phyloP scores from a whole-genome alignment of 129 eudicot species.

The Helianthus tuberosus region DNA sequence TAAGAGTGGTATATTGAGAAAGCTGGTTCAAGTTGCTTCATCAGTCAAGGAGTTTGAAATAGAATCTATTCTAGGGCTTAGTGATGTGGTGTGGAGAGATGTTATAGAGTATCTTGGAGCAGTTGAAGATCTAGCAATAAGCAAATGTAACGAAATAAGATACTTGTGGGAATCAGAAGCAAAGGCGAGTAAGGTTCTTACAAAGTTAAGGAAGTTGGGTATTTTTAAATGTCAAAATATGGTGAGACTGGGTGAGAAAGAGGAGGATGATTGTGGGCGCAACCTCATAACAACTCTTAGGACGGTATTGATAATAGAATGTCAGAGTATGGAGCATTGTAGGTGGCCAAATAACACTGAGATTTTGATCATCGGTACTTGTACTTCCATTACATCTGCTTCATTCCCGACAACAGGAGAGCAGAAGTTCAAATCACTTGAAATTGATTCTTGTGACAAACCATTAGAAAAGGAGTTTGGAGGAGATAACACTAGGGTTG shows the following conservation, averaged over 20 bases:
- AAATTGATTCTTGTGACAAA: not conserved
- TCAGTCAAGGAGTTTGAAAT: not conserved
- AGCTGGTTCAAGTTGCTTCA: conserved; percentile 2
- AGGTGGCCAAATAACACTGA: too few relatives aligned
- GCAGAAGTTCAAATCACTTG: too few relatives aligned
- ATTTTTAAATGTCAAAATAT: too few relatives aligned
- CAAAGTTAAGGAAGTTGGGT: too few relatives aligned
- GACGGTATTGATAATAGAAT: fast-evolving
- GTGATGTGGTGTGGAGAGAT: conserved; percentile 6
- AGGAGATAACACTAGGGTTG: not conserved
- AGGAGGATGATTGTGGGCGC: too few relatives aligned
- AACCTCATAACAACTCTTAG: too few relatives aligned
- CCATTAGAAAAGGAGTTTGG: not conserved
- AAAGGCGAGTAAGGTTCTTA: not conserved
- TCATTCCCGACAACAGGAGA: too few relatives aligned
- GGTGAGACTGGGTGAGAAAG: too few relatives aligned
- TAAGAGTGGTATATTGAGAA: not conserved
- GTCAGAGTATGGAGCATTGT: too few relatives aligned
- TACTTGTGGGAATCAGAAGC: conserved; percentile 13
- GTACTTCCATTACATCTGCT: too few relatives aligned
- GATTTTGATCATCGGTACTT: too few relatives aligned
- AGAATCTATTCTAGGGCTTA: not conserved
- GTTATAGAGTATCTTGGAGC: conserved; percentile 1
- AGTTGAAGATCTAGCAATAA: not conserved
- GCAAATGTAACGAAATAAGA: not conserved